A percentile compares a stretch with the other conserved stretches of the same genome.
These are phyloP conservation scores for Fraxinus anomala DNA, from an alignment of 257 asterid species.

Conservation along the genomic window DNA sequence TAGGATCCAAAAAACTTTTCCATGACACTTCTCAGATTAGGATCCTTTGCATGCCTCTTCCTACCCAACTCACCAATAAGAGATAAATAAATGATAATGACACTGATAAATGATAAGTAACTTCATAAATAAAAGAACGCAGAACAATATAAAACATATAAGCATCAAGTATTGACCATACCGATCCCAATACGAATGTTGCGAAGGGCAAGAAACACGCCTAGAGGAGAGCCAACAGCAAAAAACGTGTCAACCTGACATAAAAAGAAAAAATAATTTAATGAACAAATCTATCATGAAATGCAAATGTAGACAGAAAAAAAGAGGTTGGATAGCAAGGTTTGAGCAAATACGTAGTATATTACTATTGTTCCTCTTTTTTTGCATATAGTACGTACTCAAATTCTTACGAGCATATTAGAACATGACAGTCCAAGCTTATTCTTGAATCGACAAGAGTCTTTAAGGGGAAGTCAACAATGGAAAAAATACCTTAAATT, in stretches of 20 bases:
- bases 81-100: neutral
- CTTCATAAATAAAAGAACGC: neutral
- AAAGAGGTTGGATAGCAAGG: neutral
- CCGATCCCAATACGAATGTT: slow-evolving; percentile 92
- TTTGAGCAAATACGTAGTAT: neutral
- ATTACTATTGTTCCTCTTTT: neutral
- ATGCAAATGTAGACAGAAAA: neutral
- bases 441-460: slow-evolving; percentile 2
- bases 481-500: slow-evolving; percentile 63
- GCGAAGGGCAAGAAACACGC: slow-evolving; percentile 94
- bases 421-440: slow-evolving; percentile 7
- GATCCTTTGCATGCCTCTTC: slow-evolving; percentile 11
- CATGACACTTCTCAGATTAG: neutral
- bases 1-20: neutral
- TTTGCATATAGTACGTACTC: neutral
- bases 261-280: slow-evolving; percentile 17
- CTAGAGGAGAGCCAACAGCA: slow-evolving; percentile 98
- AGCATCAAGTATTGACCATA: slow-evolving; percentile 35
- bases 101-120: neutral
- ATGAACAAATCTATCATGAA: slow-evolving; percentile 13
- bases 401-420: slow-evolving; percentile 6
- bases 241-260: slow-evolving; percentile 83
- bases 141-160: neutral
- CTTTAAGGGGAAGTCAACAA: slow-evolving; percentile 12
- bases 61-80: neutral